Percentiles rank a stretch among this genome's conserved stretches.
Conservation (phyloP, 169 alveolate species). For the Eimeria tenella region DNA sequence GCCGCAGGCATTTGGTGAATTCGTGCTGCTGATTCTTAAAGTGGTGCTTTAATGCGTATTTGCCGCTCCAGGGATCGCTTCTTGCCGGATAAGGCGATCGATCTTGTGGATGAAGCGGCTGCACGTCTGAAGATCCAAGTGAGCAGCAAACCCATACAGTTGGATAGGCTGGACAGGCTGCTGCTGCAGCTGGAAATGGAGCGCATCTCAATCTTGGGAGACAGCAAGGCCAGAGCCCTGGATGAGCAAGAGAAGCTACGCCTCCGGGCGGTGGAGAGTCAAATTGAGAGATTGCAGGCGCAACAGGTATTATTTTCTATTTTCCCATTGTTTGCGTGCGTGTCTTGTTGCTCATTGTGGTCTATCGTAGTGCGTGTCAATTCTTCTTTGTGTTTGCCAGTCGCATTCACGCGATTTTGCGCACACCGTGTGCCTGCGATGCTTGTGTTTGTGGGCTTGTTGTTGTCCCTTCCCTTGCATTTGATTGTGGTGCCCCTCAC, state of each 20-base stretch:
- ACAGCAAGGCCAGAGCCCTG: constrained; percentile 68
- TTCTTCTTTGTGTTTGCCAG: too few species aligned
- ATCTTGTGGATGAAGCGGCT: constrained; percentile 92
- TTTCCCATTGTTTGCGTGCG: too few species aligned
- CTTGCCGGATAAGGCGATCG: constrained; percentile 92
- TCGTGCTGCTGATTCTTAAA: too few species aligned
- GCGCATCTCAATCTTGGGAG: constrained; percentile 85
- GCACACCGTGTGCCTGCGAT: too few species aligned
- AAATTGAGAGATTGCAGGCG: constrained; percentile 72
- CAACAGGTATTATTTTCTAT: constrained; percentile 9
- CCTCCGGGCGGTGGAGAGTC: constrained; percentile 67
- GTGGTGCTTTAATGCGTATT: not conserved
- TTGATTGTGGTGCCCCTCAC: too few species aligned
- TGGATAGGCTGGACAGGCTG: constrained; percentile 88
- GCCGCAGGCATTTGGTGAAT: not conserved
- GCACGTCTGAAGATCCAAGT: constrained; percentile 89
- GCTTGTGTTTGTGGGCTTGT: too few species aligned
- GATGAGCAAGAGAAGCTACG: constrained; percentile 66
- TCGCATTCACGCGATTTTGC: too few species aligned
- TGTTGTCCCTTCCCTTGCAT: too few species aligned
- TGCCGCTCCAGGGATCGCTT: constrained; percentile 84
- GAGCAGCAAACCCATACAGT: constrained; percentile 89
- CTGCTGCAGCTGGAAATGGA: constrained; percentile 91
- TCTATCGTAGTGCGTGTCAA: too few species aligned
- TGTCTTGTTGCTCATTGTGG: not conserved